Conservation (phyloP, 306 rosid species). For the Nissolia schottii region DNA sequence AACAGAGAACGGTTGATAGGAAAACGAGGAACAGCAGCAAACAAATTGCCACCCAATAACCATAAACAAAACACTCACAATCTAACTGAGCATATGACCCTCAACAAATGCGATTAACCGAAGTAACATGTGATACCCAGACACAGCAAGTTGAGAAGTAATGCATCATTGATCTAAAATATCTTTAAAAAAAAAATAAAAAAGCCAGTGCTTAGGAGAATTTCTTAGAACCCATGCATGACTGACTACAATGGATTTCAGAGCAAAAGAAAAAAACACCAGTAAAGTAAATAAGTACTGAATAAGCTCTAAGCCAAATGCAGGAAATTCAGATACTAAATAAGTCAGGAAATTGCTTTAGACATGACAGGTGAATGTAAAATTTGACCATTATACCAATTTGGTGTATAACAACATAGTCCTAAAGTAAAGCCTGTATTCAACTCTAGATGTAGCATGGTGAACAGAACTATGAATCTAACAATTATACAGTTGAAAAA, state of each 20-base stretch:
- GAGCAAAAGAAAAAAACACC: neutral
- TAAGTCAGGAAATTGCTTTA: neutral
- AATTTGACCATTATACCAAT: neutral
- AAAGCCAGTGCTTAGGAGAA: neutral
- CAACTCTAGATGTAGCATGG: neutral
- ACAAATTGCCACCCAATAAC: neutral
- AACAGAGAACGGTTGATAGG: neutral
- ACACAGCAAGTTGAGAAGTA: neutral
- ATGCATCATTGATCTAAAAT: neutral
- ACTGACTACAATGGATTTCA: neutral
- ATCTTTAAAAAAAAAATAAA: neutral
- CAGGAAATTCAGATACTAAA: neutral
- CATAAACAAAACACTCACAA: slow-evolving; percentile 1
- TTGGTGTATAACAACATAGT: neutral
- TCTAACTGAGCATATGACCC: slow-evolving; percentile 1
- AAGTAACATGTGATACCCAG: neutral
- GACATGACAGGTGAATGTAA: neutral
- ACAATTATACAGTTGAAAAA: neutral
- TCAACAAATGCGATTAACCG: neutral
- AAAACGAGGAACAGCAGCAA: slow-evolving; percentile 3
- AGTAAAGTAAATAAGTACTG: neutral
- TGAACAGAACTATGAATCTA: neutral
- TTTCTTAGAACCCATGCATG: neutral
- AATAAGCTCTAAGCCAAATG: neutral
- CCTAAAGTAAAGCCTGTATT: neutral